phyloP scores from a whole-genome alignment of 768 basidiomycete species.

The Mycena kentingensis region DNA sequence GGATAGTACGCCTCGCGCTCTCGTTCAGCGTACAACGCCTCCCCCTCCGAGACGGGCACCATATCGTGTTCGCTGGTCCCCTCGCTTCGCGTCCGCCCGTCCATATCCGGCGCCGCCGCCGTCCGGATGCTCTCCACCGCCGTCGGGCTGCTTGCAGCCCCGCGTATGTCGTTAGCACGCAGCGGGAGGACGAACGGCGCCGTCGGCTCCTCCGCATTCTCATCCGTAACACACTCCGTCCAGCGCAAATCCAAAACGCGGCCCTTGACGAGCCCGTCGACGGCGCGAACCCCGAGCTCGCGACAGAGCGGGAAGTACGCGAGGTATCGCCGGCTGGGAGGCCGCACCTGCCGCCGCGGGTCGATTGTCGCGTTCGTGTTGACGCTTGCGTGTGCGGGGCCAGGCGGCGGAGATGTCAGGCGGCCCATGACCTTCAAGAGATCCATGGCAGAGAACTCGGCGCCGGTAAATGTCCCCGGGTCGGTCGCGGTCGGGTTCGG shows the following conservation, averaged over 20 bases:
- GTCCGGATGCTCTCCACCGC: neutral
- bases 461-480: slow-evolving; percentile 35
- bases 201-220: slow-evolving; percentile 40
- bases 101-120: slow-evolving; percentile 29
- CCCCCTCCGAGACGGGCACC: slow-evolving; percentile 44
- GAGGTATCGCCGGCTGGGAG: slow-evolving; percentile 44
- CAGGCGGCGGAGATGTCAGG: slow-evolving; percentile 32
- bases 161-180: slow-evolving; percentile 37
- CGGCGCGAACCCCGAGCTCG: slow-evolving; percentile 79
- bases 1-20: neutral
- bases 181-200: slow-evolving; percentile 35
- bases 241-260: slow-evolving; percentile 75
- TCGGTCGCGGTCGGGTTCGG: slow-evolving; percentile 28
- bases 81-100: slow-evolving; percentile 22
- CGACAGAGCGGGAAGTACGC: slow-evolving; percentile 82
- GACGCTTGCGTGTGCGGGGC: neutral
- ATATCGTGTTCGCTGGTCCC: slow-evolving; percentile 45
- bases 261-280: slow-evolving; percentile 84
- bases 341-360: neutral
- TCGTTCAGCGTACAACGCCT: slow-evolving; percentile 25
- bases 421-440: slow-evolving; percentile 81
- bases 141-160: neutral
- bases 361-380: neutral
- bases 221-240: slow-evolving; percentile 69
- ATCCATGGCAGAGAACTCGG: slow-evolving; percentile 78